Evolutionary conservation across 164 flowering plant species (phyloP).

Genomic region (Euptelea pleiosperma): DNA sequence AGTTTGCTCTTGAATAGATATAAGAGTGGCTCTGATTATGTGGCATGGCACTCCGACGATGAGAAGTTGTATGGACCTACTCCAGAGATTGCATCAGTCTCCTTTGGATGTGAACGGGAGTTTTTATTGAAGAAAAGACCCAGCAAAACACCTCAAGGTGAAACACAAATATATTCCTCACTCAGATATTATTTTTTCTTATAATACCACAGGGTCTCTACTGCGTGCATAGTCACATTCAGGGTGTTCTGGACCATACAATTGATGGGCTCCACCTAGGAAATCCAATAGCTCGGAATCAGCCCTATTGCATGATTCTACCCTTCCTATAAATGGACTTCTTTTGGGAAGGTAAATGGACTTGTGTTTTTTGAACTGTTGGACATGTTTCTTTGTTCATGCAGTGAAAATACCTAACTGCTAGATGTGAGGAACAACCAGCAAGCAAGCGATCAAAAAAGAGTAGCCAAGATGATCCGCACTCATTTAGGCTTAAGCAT

Average conservation of each 20-base stretch:
- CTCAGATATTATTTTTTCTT: not conserved
- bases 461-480: slow-evolving; percentile 32
- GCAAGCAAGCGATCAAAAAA: slow-evolving; percentile 44
- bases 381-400: not conserved
- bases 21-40: slow-evolving; percentile 79
- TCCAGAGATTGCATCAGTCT: slow-evolving; percentile 84
- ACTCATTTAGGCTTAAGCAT: slow-evolving; percentile 58
- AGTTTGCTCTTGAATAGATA: slow-evolving; percentile 86
- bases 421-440: slow-evolving; percentile 38
- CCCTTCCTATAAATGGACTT: too few relatives aligned
- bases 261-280: not conserved
- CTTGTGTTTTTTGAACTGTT: not conserved
- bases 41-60: slow-evolving; percentile 95
- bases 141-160: slow-evolving; percentile 40
- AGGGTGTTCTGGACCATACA: not conserved
- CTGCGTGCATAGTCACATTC: not conserved
- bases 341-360: too few relatives aligned
- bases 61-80: slow-evolving; percentile 85
- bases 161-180: not conserved
- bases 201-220: not conserved
- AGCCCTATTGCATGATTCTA: too few relatives aligned
- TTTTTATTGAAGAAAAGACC: slow-evolving; percentile 72
- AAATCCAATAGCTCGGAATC: too few relatives aligned
- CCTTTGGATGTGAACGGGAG: slow-evolving; percentile 91
- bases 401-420: slow-evolving; percentile 21